These are phyloP conservation scores for Ochetophila trinervis DNA, from an alignment of 306 rosid genomes.

Conservation along the genomic window DNA sequence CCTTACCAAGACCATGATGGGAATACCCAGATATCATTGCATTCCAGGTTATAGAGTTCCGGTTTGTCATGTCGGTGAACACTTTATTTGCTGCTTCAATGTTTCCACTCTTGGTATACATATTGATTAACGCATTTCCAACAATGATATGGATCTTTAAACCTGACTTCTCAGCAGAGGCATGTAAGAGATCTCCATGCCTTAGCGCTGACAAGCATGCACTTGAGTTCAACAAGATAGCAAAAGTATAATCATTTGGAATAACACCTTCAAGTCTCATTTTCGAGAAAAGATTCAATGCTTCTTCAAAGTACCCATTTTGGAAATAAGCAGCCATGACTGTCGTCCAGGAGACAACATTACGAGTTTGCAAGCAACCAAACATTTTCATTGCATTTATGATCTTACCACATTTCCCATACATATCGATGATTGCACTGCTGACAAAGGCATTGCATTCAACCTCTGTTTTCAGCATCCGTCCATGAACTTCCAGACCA, in stretches of 20 bases:
- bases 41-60: conserved; percentile 55
- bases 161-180: conserved; percentile 49
- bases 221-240: conserved; percentile 55
- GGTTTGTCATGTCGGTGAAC: conserved; percentile 35
- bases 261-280: conserved; percentile 43
- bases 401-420: conserved; percentile 57
- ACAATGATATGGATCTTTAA: conserved; percentile 45
- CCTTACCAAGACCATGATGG: conserved; percentile 64
- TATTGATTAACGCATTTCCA: conserved; percentile 55
- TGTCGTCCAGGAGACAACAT: conserved; percentile 63
- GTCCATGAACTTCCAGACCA: conserved; percentile 52
- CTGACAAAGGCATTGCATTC: conserved; percentile 42
- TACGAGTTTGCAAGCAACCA: conserved; percentile 32
- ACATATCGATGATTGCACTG: conserved; percentile 60
- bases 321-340: conserved; percentile 57
- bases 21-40: conserved; percentile 62
- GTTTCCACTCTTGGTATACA: conserved; percentile 67
- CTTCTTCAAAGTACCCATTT: conserved; percentile 56
- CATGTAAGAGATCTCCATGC: conserved; percentile 56
- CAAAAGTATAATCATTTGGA: conserved; percentile 56
- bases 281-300: conserved; percentile 36
- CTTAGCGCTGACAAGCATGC: conserved; percentile 50
- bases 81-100: conserved; percentile 52
- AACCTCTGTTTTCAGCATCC: conserved; percentile 35
- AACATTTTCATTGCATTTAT: conserved; percentile 42